These are phyloP conservation scores for Trichoderma aggressivum DNA, from an alignment of 2,329 filamentous ascomycete species.

Conservation along the genomic window DNA sequence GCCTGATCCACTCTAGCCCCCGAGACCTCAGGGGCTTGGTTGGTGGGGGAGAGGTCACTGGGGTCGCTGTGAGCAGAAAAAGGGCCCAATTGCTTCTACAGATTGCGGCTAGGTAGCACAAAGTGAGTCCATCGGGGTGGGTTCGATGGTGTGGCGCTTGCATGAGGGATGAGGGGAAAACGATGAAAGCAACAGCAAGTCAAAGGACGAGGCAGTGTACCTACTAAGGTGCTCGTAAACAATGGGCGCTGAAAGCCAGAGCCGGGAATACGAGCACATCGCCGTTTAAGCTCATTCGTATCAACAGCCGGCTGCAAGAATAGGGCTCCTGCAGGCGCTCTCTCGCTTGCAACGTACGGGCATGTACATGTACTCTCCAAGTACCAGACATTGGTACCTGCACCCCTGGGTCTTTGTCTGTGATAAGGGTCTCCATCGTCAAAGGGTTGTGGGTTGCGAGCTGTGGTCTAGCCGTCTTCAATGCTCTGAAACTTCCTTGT, in stretches of 20 bases:
- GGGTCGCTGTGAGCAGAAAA: not conserved
- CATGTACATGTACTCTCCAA: not conserved
- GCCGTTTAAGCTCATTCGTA: not conserved
- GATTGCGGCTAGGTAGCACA: not conserved
- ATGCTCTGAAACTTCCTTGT: constrained; percentile 20
- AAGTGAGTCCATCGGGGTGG: not conserved
- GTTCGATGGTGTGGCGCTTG: not conserved
- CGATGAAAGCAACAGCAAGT: not conserved
- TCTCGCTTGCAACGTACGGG: not conserved
- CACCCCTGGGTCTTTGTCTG: constrained; percentile 10
- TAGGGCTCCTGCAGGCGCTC: not conserved
- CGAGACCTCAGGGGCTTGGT: not conserved
- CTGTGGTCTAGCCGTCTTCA: constrained; percentile 15
- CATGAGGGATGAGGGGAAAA: not conserved
- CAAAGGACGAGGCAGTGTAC: not conserved
- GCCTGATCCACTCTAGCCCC: not conserved
- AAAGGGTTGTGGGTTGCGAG: constrained; percentile 7
- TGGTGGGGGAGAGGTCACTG: not conserved
- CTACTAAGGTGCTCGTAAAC: too few relatives aligned
- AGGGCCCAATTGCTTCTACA: not conserved
- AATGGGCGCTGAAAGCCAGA: not conserved
- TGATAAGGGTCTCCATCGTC: constrained; percentile 14
- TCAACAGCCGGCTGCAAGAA: not conserved
- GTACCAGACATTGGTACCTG: not conserved
- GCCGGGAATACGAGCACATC: not conserved